Conservation (phyloP, 805 yeast genomes). For the Kuraishia cidri region DNA sequence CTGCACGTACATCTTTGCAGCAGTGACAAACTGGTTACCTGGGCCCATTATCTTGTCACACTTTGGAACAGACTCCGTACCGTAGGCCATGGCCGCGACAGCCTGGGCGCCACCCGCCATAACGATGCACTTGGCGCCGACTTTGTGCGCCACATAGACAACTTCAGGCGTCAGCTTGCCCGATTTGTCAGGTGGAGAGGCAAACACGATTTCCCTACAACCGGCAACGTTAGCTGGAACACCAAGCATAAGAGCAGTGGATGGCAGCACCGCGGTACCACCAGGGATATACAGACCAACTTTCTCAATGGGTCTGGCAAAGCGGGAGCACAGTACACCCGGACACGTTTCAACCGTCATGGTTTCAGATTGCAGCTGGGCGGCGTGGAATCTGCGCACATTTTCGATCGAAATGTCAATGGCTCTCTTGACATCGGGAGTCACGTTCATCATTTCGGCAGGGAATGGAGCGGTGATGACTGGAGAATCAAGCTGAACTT, state of each 20-base stretch:
- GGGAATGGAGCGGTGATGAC: conserved; percentile 86
- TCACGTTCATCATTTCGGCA: conserved; percentile 58
- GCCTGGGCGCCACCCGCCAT: conserved; percentile 99
- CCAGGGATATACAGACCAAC: conserved; percentile 98
- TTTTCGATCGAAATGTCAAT: conserved; percentile 86
- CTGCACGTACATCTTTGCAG: conserved; percentile 96
- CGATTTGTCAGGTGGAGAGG: conserved; percentile 92
- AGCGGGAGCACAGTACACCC: conserved; percentile 91
- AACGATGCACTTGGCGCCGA: conserved; percentile 85
- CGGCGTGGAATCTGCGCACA: conserved; percentile 87
- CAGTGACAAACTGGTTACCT: conserved; percentile 98
- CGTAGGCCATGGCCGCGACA: conserved; percentile 97
- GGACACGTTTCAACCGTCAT: conserved; percentile 86
- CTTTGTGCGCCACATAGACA: conserved; percentile 92
- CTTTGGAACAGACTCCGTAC: conserved; percentile 86
- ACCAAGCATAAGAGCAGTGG: conserved; percentile 96
- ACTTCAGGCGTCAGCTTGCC: conserved; percentile 96
- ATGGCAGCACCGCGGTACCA: conserved; percentile 96
- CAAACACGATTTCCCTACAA: conserved; percentile 82
- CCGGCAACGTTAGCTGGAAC: conserved; percentile 99
- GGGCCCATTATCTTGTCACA: conserved; percentile 98
- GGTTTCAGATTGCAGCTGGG: conserved; percentile 71
- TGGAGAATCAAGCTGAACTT: conserved; percentile 63
- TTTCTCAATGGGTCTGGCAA: conserved; percentile 87
- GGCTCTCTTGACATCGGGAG: conserved; percentile 76